These are phyloP conservation scores for Colletotrichum somersetense DNA, from an alignment of 2,329 filamentous ascomycete species.

Conservation along the genomic window DNA sequence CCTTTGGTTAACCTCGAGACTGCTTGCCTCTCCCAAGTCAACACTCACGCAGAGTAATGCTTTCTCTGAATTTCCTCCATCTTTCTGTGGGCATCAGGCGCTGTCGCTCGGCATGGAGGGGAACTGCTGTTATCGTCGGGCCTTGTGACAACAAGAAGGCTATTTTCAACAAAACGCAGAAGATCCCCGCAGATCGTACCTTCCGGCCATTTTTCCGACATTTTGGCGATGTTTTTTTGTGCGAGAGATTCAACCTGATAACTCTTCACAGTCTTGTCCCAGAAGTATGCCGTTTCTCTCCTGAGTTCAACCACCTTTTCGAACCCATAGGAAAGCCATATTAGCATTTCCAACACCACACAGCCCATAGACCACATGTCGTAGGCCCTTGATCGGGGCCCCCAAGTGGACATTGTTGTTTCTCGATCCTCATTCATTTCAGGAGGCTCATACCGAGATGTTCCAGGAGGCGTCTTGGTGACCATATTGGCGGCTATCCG, in stretches of 20 bases:
- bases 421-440: background rate
- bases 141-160: conserved; percentile 5
- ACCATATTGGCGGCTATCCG: background rate
- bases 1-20: background rate
- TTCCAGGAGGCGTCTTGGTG: conserved; percentile 3
- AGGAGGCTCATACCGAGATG: conserved; percentile 14
- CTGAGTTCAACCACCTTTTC: background rate
- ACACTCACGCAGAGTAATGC: background rate
- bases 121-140: background rate
- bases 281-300: background rate
- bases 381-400: conserved; percentile 44
- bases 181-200: background rate
- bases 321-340: conserved; percentile 47
- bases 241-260: background rate
- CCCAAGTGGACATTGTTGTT: background rate
- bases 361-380: conserved; percentile 51
- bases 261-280: background rate
- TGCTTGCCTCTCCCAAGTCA: background rate
- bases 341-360: conserved; percentile 47
- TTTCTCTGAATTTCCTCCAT: background rate
- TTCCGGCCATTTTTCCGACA: background rate
- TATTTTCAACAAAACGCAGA: background rate
- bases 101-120: background rate
- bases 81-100: background rate
- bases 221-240: background rate